phyloP scores from a whole-genome alignment of 1,284 basidiomycete species.

The Ceratobasidium sp. region DNA sequence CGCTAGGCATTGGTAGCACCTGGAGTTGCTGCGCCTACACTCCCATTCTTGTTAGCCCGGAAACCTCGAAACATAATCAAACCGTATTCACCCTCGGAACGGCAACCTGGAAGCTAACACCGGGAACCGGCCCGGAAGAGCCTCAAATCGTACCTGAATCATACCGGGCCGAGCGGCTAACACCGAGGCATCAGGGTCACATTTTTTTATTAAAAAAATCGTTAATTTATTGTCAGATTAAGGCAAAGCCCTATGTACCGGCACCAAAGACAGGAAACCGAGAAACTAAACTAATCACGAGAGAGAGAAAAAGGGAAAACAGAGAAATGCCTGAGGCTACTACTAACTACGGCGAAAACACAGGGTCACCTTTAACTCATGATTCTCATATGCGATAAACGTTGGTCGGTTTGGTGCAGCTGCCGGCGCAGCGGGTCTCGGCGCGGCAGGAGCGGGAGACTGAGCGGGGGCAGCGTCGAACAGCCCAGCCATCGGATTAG shows the following conservation, averaged over 20 bases:
- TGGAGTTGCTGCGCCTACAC: conserved; percentile 94
- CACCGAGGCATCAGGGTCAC: conserved; percentile 86
- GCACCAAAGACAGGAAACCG: too few relatives aligned
- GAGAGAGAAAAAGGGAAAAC: too few relatives aligned
- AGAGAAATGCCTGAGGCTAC: too few relatives aligned
- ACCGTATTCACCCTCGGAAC: conserved; percentile 86
- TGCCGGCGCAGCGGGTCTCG: conserved; percentile 70
- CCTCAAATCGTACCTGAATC: conserved; percentile 90
- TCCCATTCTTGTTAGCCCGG: conserved; percentile 42
- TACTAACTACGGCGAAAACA: too few relatives aligned
- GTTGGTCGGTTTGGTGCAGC: conserved; percentile 12
- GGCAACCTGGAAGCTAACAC: conserved; percentile 96
- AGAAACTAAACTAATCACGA: too few relatives aligned
- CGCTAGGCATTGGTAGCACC: conserved; percentile 97
- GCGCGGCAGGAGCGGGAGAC: conserved; percentile 58
- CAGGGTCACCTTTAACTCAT: conserved; percentile 91
- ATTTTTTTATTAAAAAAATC: too few relatives aligned
- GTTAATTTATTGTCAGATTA: too few relatives aligned
- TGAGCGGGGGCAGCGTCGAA: conserved; percentile 49
- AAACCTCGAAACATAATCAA: neutral
- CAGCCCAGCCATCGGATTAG: conserved; percentile 45
- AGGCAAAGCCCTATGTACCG: too few relatives aligned
- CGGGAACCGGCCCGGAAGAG: conserved; percentile 61
- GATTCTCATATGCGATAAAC: conserved; percentile 93
- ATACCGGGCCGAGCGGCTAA: conserved; percentile 85